Conservation (phyloP, 2,329 filamentous ascomycete species). For the Nannizzia gypsea region DNA sequence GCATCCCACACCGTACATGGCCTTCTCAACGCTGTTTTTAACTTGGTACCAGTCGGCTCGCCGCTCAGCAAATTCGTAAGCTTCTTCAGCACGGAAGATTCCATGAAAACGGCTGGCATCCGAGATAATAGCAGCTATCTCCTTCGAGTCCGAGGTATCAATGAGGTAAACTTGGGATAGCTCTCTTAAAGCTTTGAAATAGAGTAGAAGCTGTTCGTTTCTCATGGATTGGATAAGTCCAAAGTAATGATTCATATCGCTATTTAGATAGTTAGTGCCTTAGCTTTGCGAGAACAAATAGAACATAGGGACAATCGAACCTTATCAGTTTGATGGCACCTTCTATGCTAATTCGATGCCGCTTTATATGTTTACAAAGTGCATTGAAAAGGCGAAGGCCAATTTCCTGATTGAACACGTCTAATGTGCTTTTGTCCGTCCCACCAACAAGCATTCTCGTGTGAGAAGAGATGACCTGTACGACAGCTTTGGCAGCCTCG, state of each 20-base stretch:
- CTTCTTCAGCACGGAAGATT: constrained; percentile 89
- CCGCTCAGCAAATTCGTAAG: constrained; percentile 91
- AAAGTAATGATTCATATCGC: constrained; percentile 91
- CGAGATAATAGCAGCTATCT: constrained; percentile 89
- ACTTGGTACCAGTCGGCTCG: constrained; percentile 93
- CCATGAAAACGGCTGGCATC: constrained; percentile 82
- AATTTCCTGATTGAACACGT: constrained; percentile 97
- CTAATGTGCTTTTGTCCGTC: constrained; percentile 94
- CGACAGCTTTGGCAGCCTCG: constrained; percentile 63
- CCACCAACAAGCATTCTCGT: constrained; percentile 87
- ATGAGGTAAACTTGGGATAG: constrained; percentile 93
- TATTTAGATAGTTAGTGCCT: constrained; percentile 24
- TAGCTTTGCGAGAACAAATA: background rate
- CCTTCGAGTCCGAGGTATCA: constrained; percentile 73
- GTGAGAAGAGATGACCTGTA: constrained; percentile 75
- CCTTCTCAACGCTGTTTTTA: constrained; percentile 76
- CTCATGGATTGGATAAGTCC: constrained; percentile 68
- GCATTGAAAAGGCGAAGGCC: constrained; percentile 83
- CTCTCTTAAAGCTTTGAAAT: constrained; percentile 84
- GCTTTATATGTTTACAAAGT: constrained; percentile 94
- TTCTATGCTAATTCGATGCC: constrained; percentile 79
- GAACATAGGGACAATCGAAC: constrained; percentile 23
- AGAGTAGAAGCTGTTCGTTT: constrained; percentile 73
- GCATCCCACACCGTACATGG: constrained; percentile 95
- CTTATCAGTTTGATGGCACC: constrained; percentile 83